Evolutionary conservation across 495 filamentous ascomycete genomes (phyloP), one percentile per base, ranked within the genome.

Genomic region (Ascobolus immersus): DNA sequence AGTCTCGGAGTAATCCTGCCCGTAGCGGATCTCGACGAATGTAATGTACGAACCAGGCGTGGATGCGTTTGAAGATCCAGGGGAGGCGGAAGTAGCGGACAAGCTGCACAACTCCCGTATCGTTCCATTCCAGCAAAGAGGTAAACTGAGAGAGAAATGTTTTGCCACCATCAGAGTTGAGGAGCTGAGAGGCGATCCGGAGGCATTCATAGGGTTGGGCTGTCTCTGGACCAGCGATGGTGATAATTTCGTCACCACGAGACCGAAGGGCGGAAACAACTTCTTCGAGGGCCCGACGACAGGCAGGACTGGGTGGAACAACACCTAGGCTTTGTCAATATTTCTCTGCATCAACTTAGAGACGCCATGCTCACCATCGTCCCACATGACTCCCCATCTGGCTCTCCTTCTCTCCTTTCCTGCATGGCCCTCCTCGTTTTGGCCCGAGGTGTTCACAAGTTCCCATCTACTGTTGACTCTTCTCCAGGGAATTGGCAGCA

Each of bases 11-110:
- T 27, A 93, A 52, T 4, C 67, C 69, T 0, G 82, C 82, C 70
- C 80, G 84, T 30, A 79, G 56, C 1, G 50, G 47, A 44, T 94
- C 82, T 10, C 69, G 54, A 30, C 64, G 58, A 41, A 93, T 60
- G 53, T 90, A 90, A 38, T 73, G 75, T 4, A 89, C 73, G 61
- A 71, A 96, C 2, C 76, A 59, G 48, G 78, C 89, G 56, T 90
- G 79, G n/a, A 92, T 37, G 44, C 69, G 86, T 47, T 81, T 80
- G 34, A 91, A 39, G 2, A 71, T 71, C 13, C 68, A 52, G 17
- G 80, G 71, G 9, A 91, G 62, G n/a, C 58, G 54, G 47, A 80
- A 77, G 34, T 82, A 64, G 38, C 60, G 61, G 30, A 59, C 53
- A 52, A 96, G 65, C 50, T 80, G 71, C 21, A 54, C 57, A 11